A percentile compares a stretch with the other conserved stretches of the same genome.
phyloP scores from a whole-genome alignment of 23 red algal genomes.

The Gracilaria vermiculophylla region DNA sequence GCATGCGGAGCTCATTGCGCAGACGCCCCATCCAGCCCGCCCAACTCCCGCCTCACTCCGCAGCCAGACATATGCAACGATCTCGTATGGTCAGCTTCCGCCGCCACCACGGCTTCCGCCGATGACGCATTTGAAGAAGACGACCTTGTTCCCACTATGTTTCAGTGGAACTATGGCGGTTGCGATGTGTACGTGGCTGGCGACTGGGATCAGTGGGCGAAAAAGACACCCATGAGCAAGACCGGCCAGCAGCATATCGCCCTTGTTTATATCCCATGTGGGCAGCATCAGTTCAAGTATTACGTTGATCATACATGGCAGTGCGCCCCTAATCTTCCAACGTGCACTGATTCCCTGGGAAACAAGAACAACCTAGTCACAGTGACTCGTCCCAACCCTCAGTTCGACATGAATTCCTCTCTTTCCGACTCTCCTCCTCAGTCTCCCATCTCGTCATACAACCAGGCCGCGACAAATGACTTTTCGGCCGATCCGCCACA shows the following conservation, averaged over 20 bases:
- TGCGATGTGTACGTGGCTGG: slow-evolving; percentile 76
- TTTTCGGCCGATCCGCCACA: slow-evolving; percentile 29
- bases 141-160: slow-evolving; percentile 69
- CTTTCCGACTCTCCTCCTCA: background rate
- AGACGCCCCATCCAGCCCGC: background rate
- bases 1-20: background rate
- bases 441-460: slow-evolving; percentile 37
- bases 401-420: slow-evolving; percentile 26
- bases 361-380: slow-evolving; percentile 68
- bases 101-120: background rate
- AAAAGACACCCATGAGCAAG: slow-evolving; percentile 45
- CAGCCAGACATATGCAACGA: background rate
- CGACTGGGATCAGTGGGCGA: slow-evolving; percentile 79
- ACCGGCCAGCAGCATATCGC: slow-evolving; percentile 69
- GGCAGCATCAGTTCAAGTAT: slow-evolving; percentile 87
- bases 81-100: background rate
- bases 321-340: slow-evolving; percentile 45
- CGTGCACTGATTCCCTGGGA: slow-evolving; percentile 53
- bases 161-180: slow-evolving; percentile 77
- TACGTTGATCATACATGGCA: slow-evolving; percentile 82
- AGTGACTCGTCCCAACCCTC: slow-evolving; percentile 2
- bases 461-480: slow-evolving; percentile 3
- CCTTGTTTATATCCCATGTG: slow-evolving; percentile 66
- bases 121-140: slow-evolving; percentile 28
- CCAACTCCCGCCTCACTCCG: background rate